phyloP scores from a whole-genome alignment of 2,329 filamentous ascomycete species.

The Venturia aucupariae region DNA sequence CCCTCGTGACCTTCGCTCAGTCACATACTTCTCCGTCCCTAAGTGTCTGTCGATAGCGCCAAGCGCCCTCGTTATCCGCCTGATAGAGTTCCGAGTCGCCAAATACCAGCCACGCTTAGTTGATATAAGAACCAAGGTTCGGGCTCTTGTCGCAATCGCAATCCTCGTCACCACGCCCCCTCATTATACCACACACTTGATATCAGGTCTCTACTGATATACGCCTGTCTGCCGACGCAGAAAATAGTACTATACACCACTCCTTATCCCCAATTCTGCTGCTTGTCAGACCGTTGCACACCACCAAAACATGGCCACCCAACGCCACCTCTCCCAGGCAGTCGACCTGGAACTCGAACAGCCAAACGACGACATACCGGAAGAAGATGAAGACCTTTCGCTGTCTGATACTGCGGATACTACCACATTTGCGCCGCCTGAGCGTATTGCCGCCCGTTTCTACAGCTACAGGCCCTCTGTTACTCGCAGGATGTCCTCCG shows the following conservation, averaged over 20 bases:
- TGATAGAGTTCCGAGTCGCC: not conserved
- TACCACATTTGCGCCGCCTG: conserved; percentile 49
- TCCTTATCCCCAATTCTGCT: not conserved
- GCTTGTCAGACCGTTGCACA: not conserved
- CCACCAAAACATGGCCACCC: conserved; percentile 6
- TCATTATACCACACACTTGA: not conserved
- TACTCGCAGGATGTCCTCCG: conserved; percentile 62
- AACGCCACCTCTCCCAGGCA: not conserved
- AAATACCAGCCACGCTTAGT: not conserved
- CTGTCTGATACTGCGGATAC: conserved; percentile 31
- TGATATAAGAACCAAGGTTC: not conserved
- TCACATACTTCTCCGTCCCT: not conserved
- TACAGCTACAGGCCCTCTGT: conserved; percentile 57
- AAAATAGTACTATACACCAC: not conserved
- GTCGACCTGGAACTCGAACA: conserved; percentile 1
- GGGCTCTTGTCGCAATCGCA: not conserved
- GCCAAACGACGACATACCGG: conserved; percentile 30
- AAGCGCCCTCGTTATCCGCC: too few relatives aligned
- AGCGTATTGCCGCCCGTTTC: conserved; percentile 70
- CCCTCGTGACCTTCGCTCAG: not conserved
- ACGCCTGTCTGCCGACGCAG: not conserved
- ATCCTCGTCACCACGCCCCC: not conserved
- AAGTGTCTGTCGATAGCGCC: not conserved
- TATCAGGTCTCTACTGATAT: not conserved
- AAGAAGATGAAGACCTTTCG: conserved; percentile 31